Conservation (phyloP, 1,284 basidiomycete species). For the Tetrapyrgos nigripes region DNA sequence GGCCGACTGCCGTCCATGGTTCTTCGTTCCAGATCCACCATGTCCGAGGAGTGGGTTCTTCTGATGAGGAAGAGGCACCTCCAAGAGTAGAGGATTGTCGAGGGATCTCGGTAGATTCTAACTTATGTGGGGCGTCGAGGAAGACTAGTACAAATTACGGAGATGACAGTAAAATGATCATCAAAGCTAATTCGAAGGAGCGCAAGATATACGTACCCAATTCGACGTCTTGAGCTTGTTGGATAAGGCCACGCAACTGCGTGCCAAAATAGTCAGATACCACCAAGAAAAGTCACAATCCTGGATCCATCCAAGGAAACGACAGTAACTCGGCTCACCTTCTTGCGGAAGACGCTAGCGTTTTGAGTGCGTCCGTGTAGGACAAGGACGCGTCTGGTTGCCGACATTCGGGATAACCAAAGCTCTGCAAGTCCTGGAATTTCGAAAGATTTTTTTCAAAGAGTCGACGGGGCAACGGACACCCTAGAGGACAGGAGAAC, state of each 20-base stretch:
- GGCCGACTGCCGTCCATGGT: slow-evolving; percentile 59
- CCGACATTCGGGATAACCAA: too few species aligned
- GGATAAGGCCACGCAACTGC: slow-evolving; percentile 79
- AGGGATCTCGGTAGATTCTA: slow-evolving; percentile 74
- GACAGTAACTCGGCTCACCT: slow-evolving; percentile 51
- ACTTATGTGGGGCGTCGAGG: slow-evolving; percentile 79
- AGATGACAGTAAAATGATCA: background rate
- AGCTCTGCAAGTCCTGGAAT: too few species aligned
- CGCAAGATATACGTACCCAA: slow-evolving; percentile 55
- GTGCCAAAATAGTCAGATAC: slow-evolving; percentile 29
- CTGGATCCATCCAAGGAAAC: background rate
- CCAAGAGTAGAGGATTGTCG: slow-evolving; percentile 58
- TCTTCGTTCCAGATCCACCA: slow-evolving; percentile 75
- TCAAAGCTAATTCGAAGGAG: background rate
- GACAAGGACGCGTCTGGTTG: slow-evolving; percentile 53
- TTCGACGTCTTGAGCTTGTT: slow-evolving; percentile 74
- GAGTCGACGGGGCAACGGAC: too few species aligned
- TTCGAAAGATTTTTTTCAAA: too few species aligned
- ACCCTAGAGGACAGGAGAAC: too few species aligned
- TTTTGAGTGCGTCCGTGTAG: slow-evolving; percentile 81
- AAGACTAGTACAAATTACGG: slow-evolving; percentile 66
- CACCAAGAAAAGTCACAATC: too few species aligned
- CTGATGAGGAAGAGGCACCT: slow-evolving; percentile 45
- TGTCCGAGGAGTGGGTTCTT: slow-evolving; percentile 73
- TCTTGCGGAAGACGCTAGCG: slow-evolving; percentile 79